phyloP scores from a whole-genome alignment of 305 asterid genomes.

The Solanum aculeatissimum region DNA sequence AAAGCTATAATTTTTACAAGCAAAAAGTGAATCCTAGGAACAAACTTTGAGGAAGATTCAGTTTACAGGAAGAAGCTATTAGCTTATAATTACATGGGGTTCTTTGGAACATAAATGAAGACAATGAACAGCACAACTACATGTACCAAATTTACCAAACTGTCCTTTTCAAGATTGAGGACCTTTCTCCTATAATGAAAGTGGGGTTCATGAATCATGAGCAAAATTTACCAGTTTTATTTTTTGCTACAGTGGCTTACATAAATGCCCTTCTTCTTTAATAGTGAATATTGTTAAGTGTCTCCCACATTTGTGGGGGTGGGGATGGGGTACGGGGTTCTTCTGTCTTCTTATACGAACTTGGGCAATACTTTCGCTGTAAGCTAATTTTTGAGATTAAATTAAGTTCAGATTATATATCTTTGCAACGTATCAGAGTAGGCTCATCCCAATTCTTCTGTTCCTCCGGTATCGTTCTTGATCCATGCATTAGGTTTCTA shows the following conservation, averaged over 20 bases:
- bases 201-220: not conserved
- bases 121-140: slow-evolving; percentile 36
- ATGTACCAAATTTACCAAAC: slow-evolving; percentile 40
- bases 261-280: not conserved
- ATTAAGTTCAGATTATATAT: not conserved
- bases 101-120: slow-evolving; percentile 56
- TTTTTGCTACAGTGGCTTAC: not conserved
- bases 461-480: not conserved
- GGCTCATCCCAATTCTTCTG: not conserved
- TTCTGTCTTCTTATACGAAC: not conserved
- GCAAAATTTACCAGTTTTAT: not conserved
- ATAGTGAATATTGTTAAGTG: not conserved
- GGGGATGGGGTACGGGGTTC: not conserved
- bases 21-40: not conserved
- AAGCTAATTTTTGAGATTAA: not conserved
- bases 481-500: not conserved
- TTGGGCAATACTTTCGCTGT: not conserved
- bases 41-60: not conserved
- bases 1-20: not conserved
- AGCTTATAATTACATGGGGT: not conserved
- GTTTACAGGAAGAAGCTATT: not conserved
- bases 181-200: slow-evolving; percentile 1
- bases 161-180: slow-evolving; percentile 33
- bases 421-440: not conserved
- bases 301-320: not conserved